These are phyloP conservation scores for Stereocaulon alpinum DNA, from an alignment of 495 filamentous ascomycete genomes.

Conservation along the genomic window DNA sequence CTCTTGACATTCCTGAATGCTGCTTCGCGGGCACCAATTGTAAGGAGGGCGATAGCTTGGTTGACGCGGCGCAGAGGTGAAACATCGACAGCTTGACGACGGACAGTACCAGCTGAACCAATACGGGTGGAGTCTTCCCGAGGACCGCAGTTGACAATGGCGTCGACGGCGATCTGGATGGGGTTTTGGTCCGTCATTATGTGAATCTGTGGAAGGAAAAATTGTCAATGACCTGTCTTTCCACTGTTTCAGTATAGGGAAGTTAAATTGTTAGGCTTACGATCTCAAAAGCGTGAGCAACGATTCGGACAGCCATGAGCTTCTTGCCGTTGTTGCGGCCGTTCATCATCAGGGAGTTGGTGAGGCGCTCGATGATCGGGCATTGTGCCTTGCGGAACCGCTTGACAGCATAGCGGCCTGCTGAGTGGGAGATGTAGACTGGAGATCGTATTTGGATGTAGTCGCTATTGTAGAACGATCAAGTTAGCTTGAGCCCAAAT, in stretches of 20 bases:
- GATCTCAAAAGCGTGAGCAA: constrained; percentile 98
- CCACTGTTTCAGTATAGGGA: not conserved
- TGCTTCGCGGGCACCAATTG: constrained; percentile 93
- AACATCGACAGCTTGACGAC: constrained; percentile 99
- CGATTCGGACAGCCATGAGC: constrained; percentile 98
- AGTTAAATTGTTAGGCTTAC: constrained; percentile 39
- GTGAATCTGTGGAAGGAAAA: constrained; percentile 58
- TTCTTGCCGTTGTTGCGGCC: constrained; percentile 99
- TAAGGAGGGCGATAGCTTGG: constrained; percentile 96
- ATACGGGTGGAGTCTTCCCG: constrained; percentile 99
- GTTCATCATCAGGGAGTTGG: constrained; percentile 99
- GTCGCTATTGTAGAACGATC: constrained; percentile 53
- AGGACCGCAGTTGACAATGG: constrained; percentile 99
- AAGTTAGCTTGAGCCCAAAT: constrained; percentile 34
- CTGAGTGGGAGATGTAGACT: constrained; percentile 97
- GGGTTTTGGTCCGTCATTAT: constrained; percentile 99
- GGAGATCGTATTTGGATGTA: constrained; percentile 99
- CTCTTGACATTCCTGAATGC: constrained; percentile 99
- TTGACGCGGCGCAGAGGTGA: constrained; percentile 98
- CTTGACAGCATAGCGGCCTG: constrained; percentile 97
- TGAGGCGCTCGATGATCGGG: constrained; percentile 99
- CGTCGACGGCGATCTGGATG: constrained; percentile 97
- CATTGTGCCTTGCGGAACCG: constrained; percentile 99
- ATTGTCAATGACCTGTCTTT: not conserved
- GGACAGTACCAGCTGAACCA: constrained; percentile 96